Evolutionary conservation across 2,329 filamentous ascomycete species (phyloP), one percentile per base, ranked within the genome.

Genomic region (Neonectria punicea): DNA sequence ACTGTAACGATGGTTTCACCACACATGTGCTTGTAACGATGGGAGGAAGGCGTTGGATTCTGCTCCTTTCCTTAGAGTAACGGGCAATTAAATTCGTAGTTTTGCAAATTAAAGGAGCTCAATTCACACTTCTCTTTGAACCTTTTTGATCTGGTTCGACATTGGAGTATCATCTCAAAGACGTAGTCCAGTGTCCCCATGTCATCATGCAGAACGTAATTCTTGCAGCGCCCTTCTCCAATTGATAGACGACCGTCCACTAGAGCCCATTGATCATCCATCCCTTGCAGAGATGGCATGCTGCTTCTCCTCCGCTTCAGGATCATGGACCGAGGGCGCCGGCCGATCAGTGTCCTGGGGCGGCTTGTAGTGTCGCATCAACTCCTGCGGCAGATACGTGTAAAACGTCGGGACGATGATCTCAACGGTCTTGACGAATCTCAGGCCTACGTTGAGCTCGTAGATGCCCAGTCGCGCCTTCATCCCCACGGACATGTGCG

Each of bases 321-420:
- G 63, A 54, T 84, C 71, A 11, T 81, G 71, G 2, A 83, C 77
- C 1, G 83, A 86, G 4, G 81, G 83, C 2, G 82, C 79, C 3
- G 82, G 82, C 1, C 85, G 81, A 14, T 83, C 78, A 30, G 81
- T 81, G 1, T 70, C 71, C 3, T 74, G 74, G 0, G 90, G 90
- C 25, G 85, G 79, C 76, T 89, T 92, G 85, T 87, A 94, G 18
- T 83, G 77, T 22, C 83, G 72, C 90, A 94, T 92, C 68, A 92
- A 80, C 69, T 90, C 87, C 75, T 94, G 93, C 1, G 87, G 85
- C 28, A 94, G 80, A 61, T 88, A 87, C 0, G 82, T 85, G 74
- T 92, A 88, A 74, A 92, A 92, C 0, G 85, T 86, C 3, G 88
- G 88, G 61, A 86, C 85, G 11, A 90, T 75, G 0, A 83, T 83